phyloP scores from a whole-genome alignment of 345 rosid species.

The Acer saccharum region DNA sequence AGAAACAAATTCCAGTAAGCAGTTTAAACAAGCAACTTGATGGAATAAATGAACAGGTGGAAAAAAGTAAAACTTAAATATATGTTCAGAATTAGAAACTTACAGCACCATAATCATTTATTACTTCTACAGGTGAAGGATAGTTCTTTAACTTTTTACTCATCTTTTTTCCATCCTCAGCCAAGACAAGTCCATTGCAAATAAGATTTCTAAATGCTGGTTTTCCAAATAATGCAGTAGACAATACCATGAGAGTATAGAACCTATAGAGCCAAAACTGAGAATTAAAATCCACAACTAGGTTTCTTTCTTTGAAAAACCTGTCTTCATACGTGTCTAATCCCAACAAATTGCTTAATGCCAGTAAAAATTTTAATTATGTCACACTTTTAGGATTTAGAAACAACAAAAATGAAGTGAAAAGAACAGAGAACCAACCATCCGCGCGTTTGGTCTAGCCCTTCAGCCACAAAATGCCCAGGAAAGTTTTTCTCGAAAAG shows the following conservation, averaged over 20 bases:
- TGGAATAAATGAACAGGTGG: slow-evolving; percentile 1
- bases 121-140: slow-evolving; percentile 90
- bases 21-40: not conserved
- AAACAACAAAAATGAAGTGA: not conserved
- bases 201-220: slow-evolving; percentile 94
- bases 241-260: slow-evolving; percentile 98
- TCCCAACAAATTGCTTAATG: not conserved
- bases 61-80: slow-evolving; percentile 15
- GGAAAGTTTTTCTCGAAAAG: slow-evolving; percentile 93
- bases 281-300: slow-evolving; percentile 11
- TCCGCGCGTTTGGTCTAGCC: slow-evolving; percentile 99
- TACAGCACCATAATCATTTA: slow-evolving; percentile 95
- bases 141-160: slow-evolving; percentile 85
- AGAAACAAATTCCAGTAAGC: slow-evolving; percentile 12
- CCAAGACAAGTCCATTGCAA: slow-evolving; percentile 98
- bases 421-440: slow-evolving; percentile 58
- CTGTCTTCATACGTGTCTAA: too few relatives aligned
- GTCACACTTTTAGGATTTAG: not conserved
- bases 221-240: slow-evolving; percentile 93
- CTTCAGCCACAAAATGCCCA: slow-evolving; percentile 98
- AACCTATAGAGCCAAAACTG: slow-evolving; percentile 53
- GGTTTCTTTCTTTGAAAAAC: not conserved
- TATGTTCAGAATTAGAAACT: slow-evolving; percentile 26
- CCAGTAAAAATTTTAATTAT: not conserved
- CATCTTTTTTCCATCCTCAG: slow-evolving; percentile 99